phyloP scores from a whole-genome alignment of 169 alveolate genomes.

The Eimeria maxima region DNA sequence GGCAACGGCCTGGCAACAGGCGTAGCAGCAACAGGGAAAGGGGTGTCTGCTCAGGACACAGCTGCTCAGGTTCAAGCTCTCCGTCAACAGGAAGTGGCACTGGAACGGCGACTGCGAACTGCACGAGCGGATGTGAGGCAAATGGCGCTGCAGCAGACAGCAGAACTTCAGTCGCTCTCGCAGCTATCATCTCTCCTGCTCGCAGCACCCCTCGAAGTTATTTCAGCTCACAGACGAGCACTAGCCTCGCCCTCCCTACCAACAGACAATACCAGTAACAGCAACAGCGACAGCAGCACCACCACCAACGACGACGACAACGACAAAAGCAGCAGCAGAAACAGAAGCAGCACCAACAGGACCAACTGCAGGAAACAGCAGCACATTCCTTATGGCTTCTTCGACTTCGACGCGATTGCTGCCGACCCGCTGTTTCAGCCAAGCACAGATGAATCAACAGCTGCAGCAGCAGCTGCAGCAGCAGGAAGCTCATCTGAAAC shows the following conservation, averaged over 20 bases:
- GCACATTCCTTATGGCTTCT: background rate
- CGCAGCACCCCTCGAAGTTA: background rate
- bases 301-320: too few species aligned
- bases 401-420: constrained; percentile 25
- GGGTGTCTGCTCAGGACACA: background rate
- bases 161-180: background rate
- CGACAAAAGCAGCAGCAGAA: background rate
- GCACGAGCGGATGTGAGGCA: background rate
- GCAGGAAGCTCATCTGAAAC: background rate
- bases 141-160: background rate
- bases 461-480: background rate
- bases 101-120: constrained; percentile 1
- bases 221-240: constrained; percentile 1
- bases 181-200: background rate
- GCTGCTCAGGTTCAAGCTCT: background rate
- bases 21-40: background rate
- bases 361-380: background rate
- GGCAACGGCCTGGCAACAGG: background rate
- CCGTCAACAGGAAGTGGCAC: background rate
- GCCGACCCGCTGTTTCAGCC: background rate
- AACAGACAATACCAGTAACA: background rate
- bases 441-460: background rate
- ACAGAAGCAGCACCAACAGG: background rate
- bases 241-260: background rate
- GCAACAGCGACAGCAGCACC: background rate